Evolutionary conservation across 768 basidiomycete genomes (phyloP), one percentile per base, ranked within the genome.

Genomic region (Boletus sp.): DNA sequence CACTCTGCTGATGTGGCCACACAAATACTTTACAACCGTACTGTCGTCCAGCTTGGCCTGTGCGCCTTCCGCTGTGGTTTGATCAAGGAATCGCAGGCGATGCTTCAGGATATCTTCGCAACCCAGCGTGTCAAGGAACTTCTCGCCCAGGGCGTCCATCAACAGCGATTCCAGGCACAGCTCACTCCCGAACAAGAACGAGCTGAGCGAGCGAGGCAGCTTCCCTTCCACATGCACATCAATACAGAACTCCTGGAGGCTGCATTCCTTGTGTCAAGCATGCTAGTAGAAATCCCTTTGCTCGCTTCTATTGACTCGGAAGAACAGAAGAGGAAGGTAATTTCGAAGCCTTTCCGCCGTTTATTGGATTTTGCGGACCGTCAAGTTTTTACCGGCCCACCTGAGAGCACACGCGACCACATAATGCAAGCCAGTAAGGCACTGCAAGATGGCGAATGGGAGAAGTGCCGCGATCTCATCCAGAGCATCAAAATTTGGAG

Each of bases 201-300:
- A 67, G 86, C 94, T 3, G 97, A 99, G 71, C 91, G 94, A 61
- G 88, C 93, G 60, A 83, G 97, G 33, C 93, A 98, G 64, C 80
- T 99, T 23, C 97, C 97, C 29, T 99, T 98, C 87, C 97, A 99
- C 72, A 90, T 98, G 89, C 97, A 99, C 73, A 94, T 98, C 74
- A 99, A 98, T 76, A 93, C 97, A 14, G 97, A 98, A 72, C 79
- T 99, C 9, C 78, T 98, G 51, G 97, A 98, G 72, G 95, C 95
- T 19, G 97, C 93, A 1, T 99, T 98, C 79, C 80, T 99, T 40
- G 94, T 97, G 17, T 95, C 93, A 15, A 98, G 95, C 75, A 99
- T 99, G 97, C 81, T 99, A 35, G 88, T 98, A 37, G 97, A 98
- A 74, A 94, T 99, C 17, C 97, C 97, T 3, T 74, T 98, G 23